phyloP scores from a whole-genome alignment of 73 alveolate genomes.

The Tetrahymena elliotti region DNA sequence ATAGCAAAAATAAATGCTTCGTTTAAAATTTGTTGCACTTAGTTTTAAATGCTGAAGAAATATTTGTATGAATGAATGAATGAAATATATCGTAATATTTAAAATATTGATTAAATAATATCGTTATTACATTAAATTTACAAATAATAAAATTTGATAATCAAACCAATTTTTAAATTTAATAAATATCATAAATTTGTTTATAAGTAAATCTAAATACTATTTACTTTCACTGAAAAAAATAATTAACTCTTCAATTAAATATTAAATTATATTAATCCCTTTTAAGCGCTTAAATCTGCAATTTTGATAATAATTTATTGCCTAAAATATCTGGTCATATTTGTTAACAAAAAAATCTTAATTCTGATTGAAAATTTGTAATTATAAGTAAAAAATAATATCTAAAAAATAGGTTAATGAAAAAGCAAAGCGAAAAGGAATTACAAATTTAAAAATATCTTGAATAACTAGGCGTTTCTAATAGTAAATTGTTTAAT shows the following conservation, averaged over 20 bases:
- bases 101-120: background rate
- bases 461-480: background rate
- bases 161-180: background rate
- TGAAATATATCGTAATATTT: background rate
- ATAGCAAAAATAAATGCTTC: too few relatives aligned
- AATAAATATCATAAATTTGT: background rate
- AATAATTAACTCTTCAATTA: background rate
- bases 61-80: background rate
- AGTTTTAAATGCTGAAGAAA: background rate
- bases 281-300: background rate
- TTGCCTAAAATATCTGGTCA: background rate
- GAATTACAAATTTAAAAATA: too few relatives aligned
- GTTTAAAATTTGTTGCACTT: background rate
- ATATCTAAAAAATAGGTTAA: background rate
- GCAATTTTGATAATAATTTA: background rate
- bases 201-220: background rate
- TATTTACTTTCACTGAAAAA: background rate
- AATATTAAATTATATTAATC: background rate
- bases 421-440: background rate
- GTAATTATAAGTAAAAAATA: background rate
- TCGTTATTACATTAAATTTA: background rate
- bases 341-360: background rate
- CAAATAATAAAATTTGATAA: background rate
- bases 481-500: background rate
- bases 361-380: background rate